Conservation (phyloP, 352 stramenopile genomes). For the Phytophthora litchii region DNA sequence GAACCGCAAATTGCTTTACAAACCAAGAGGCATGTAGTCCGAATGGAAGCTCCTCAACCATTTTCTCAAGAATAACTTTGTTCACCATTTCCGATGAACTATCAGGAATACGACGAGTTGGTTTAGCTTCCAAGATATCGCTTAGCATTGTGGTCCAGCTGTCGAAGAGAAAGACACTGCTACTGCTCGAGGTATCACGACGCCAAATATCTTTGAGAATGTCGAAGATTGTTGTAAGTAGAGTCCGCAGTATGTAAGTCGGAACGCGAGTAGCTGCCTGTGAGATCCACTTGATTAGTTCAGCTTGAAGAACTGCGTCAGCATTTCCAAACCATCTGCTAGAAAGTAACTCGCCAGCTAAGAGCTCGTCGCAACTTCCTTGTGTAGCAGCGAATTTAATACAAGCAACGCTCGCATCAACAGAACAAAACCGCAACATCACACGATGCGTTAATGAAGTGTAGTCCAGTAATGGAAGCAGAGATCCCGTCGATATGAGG, state of each 20-base stretch:
- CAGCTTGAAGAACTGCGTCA: constrained; percentile 23
- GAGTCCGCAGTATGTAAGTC: constrained; percentile 17
- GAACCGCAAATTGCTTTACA: constrained; percentile 35
- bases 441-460: constrained; percentile 32
- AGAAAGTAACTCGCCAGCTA: constrained; percentile 30
- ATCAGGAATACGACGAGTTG: constrained; percentile 13
- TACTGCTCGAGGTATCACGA: constrained; percentile 11
- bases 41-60: constrained; percentile 34
- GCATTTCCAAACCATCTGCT: constrained; percentile 27
- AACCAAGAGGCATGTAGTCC: constrained; percentile 10
- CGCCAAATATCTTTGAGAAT: constrained; percentile 33
- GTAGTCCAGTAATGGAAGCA: constrained; percentile 43
- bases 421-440: constrained; percentile 36
- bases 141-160: constrained; percentile 35
- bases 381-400: constrained; percentile 44
- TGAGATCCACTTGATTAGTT: constrained; percentile 29
- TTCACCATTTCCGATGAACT: constrained; percentile 26
- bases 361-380: constrained; percentile 42
- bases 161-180: constrained; percentile 30
- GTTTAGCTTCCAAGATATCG: constrained; percentile 16
- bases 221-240: constrained; percentile 25
- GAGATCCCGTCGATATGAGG: constrained; percentile 23
- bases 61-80: constrained; percentile 21
- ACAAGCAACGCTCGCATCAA: constrained; percentile 29
- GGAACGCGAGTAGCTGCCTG: constrained; percentile 29